Conservation (phyloP, 495 filamentous ascomycete species). For the Neurospora sp. region DNA sequence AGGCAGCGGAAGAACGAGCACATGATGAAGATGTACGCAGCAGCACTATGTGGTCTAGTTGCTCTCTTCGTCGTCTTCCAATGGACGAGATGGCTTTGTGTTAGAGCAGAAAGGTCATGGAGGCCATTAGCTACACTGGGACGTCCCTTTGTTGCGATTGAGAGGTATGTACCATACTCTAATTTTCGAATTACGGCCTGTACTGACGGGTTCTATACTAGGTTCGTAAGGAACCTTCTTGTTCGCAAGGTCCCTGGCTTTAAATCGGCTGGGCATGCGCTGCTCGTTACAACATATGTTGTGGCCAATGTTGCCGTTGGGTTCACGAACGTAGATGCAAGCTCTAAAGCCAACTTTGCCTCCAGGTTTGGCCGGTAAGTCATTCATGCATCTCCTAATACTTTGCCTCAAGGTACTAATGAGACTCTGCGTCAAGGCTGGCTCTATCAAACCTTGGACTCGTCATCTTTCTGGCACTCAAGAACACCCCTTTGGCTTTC, state of each 20-base stretch:
- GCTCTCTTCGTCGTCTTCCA: conserved; percentile 40
- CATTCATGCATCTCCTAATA: neutral
- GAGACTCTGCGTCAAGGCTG: conserved; percentile 33
- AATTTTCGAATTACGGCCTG: neutral
- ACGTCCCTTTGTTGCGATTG: conserved; percentile 15
- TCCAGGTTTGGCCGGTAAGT: conserved; percentile 43
- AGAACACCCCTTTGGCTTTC: conserved; percentile 49
- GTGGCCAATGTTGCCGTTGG: conserved; percentile 40
- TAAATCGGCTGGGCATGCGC: conserved; percentile 40
- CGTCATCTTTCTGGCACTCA: conserved; percentile 48
- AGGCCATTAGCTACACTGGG: conserved; percentile 7
- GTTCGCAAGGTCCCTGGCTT: conserved; percentile 39
- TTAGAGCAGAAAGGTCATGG: conserved; percentile 12
- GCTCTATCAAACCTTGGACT: conserved; percentile 42
- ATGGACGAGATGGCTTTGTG: conserved; percentile 29
- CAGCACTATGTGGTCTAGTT: conserved; percentile 36
- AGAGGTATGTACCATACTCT: conserved; percentile 13
- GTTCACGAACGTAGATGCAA: conserved; percentile 36
- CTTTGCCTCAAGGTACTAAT: conserved; percentile 2
- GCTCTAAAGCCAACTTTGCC: conserved; percentile 18
- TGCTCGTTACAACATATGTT: conserved; percentile 38
- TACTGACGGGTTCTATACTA: neutral
- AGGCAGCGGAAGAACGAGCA: conserved; percentile 25
- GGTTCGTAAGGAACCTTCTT: conserved; percentile 30
- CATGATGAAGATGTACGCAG: conserved; percentile 32